Conservation (phyloP, 805 yeast genomes). For the Candida nemodendra region DNA sequence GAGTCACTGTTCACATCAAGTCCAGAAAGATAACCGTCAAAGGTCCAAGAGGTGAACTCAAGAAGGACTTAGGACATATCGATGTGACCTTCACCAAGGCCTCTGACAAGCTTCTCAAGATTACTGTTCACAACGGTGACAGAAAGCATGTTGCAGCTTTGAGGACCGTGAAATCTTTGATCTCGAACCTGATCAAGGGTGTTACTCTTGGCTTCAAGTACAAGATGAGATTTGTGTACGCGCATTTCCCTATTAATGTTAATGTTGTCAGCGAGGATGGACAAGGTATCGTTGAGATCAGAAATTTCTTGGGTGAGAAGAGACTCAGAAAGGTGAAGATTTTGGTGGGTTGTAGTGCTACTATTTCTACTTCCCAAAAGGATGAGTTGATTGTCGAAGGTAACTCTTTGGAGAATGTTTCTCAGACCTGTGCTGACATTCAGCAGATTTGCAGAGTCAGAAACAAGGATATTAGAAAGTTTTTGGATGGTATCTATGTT, state of each 20-base stretch:
- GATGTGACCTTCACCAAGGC: slow-evolving; percentile 89
- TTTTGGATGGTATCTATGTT: slow-evolving; percentile 99
- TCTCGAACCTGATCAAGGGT: slow-evolving; percentile 93
- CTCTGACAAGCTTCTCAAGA: slow-evolving; percentile 68
- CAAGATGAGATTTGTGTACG: slow-evolving; percentile 99
- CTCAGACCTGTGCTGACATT: slow-evolving; percentile 97
- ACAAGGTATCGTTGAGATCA: slow-evolving; percentile 79
- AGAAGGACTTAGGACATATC: slow-evolving; percentile 90
- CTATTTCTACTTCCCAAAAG: slow-evolving; percentile 79
- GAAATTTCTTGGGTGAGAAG: slow-evolving; percentile 99
- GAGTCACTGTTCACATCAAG: slow-evolving; percentile 86
- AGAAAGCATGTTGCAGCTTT: slow-evolving; percentile 99
- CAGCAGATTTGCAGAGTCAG: slow-evolving; percentile 98
- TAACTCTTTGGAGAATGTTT: slow-evolving; percentile 95
- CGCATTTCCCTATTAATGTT: slow-evolving; percentile 99
- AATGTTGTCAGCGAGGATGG: slow-evolving; percentile 83
- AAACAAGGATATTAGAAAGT: slow-evolving; percentile 99
- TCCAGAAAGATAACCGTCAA: slow-evolving; percentile 86
- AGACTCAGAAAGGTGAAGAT: slow-evolving; percentile 86
- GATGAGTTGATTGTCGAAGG: slow-evolving; percentile 92
- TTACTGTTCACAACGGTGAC: slow-evolving; percentile 97
- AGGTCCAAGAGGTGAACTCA: slow-evolving; percentile 96
- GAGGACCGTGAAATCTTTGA: slow-evolving; percentile 96
- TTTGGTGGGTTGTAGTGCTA: slow-evolving; percentile 85
- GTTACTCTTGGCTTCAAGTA: slow-evolving; percentile 98